Percentiles rank a stretch among this genome's conserved stretches.
These are phyloP conservation scores for Eucalyptus guilfoylei DNA, from an alignment of 345 rosid species.

Conservation along the genomic window DNA sequence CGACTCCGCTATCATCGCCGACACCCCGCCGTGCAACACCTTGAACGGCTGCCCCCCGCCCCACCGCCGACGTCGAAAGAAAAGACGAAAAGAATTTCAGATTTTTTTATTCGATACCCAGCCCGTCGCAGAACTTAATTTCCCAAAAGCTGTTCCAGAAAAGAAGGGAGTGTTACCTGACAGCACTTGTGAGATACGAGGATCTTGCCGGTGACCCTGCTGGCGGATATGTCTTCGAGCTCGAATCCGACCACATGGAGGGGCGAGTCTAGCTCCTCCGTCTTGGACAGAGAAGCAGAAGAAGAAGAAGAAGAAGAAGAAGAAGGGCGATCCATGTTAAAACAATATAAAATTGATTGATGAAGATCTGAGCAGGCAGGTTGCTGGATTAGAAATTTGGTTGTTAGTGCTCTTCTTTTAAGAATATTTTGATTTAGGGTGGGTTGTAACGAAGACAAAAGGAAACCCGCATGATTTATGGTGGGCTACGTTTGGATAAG, in stretches of 20 bases:
- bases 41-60: constrained; percentile 55
- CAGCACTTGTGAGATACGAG: constrained; percentile 41
- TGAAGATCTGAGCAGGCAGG: not conserved
- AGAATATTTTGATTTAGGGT: not conserved
- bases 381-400: not conserved
- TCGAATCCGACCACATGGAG: constrained; percentile 48
- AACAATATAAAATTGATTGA: not conserved
- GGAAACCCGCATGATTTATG: not conserved
- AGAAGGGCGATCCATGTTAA: not conserved
- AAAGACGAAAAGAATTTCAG: not conserved
- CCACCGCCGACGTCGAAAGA: not conserved
- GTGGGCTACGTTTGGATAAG: fast-evolving
- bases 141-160: not conserved
- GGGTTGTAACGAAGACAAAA: not conserved
- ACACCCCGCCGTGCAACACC: constrained; percentile 91
- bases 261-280: constrained; percentile 23
- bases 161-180: constrained; percentile 24
- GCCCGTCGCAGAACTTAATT: not conserved
- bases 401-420: not conserved
- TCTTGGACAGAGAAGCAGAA: not conserved
- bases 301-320: not conserved
- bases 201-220: constrained; percentile 56
- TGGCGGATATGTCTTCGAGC: constrained; percentile 36
- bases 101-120: not conserved
- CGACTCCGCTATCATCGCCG: constrained; percentile 77